Evolutionary conservation across 495 filamentous ascomycete species (phyloP).

Genomic region (Aspergillus campestris): DNA sequence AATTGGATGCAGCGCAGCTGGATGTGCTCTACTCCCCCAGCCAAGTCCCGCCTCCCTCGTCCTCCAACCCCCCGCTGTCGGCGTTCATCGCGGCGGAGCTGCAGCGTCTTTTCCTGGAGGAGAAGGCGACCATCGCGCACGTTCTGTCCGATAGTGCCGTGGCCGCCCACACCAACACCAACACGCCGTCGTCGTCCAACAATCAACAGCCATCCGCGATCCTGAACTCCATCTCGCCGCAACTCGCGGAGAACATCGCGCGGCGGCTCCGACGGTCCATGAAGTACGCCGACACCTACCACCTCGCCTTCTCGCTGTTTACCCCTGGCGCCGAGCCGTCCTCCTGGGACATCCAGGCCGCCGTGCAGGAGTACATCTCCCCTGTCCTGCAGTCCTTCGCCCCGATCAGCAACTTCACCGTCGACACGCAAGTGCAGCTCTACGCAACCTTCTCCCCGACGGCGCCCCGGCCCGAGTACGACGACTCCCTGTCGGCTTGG

Average conservation of each 20-base stretch:
- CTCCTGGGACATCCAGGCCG: constrained; percentile 83
- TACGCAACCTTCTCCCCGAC: constrained; percentile 76
- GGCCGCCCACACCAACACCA: constrained; percentile 5
- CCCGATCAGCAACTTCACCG: constrained; percentile 87
- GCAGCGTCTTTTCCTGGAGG: constrained; percentile 73
- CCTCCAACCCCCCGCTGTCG: constrained; percentile 66
- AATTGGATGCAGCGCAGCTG: constrained; percentile 60
- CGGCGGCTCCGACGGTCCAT: constrained; percentile 67
- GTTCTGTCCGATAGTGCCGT: constrained; percentile 50
- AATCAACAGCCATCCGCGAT: constrained; percentile 14
- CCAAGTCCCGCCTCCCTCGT: constrained; percentile 58
- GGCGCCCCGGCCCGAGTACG: constrained; percentile 49
- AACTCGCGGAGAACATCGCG: constrained; percentile 44
- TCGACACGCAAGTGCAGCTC: constrained; percentile 92
- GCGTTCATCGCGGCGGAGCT: constrained; percentile 74
- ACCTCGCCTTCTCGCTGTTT: constrained; percentile 92
- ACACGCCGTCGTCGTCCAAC: constrained; percentile 29
- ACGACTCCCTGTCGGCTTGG: constrained; percentile 45
- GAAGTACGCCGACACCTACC: constrained; percentile 90
- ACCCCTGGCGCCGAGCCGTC: constrained; percentile 68
- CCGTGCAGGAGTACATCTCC: constrained; percentile 70
- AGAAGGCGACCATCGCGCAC: constrained; percentile 81
- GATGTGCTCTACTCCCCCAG: constrained; percentile 74
- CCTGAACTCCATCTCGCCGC: constrained; percentile 32
- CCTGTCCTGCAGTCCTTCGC: constrained; percentile 72